Evolutionary conservation across 345 rosid genomes (phyloP), one percentile per base, ranked within the genome.

Genomic region (Citrus reticulata): DNA sequence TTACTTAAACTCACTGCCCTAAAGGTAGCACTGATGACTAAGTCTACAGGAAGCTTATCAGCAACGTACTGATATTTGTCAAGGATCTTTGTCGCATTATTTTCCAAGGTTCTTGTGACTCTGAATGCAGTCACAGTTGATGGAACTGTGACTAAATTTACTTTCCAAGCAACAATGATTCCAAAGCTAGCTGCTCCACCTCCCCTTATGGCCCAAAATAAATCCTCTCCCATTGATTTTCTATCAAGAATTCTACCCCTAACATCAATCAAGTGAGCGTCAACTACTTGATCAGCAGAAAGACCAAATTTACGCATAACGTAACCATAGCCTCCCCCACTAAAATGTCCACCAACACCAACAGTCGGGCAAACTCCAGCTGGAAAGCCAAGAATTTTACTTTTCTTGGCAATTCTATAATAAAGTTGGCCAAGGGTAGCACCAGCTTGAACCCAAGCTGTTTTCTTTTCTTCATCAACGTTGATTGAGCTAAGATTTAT

Each of bases 201-300:
- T 34, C 51, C 70, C 37, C 70, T 67, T 35, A 67, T 67, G n/a
- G 70, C 49, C 70, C 70, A 67, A 67, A 67, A 67, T 9, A 68
- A 51, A 68, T 68, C 55, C 11, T 68, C 55, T 5, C 55, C 88
- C 83, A 81, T 86, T 1, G 79, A 49, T 2, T 80, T 40, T 46
- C 85, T 40, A 30, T 86, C 85, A 9, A 84, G 81, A 39, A 86
- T 62, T 25, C 78, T 78, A 17, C 89, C 89, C 9, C 35, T 62
- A 2, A 73, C 81, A 39, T 83, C 87, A 4, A 86, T 71, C 6
- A 86, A 82, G 29, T 75, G 71, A 32, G 89, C 89, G 59, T 86
- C 89, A 6, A 84, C 37, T 8, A 82, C 89, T 72, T 82, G 84
- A 72, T 86, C 89, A 29, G 83, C 87, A 24, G 82, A 85, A 10